Evolutionary conservation across 768 basidiomycete species (phyloP), one percentile per base, ranked within the genome.

Genomic region (Pleurotus pulmonarius): DNA sequence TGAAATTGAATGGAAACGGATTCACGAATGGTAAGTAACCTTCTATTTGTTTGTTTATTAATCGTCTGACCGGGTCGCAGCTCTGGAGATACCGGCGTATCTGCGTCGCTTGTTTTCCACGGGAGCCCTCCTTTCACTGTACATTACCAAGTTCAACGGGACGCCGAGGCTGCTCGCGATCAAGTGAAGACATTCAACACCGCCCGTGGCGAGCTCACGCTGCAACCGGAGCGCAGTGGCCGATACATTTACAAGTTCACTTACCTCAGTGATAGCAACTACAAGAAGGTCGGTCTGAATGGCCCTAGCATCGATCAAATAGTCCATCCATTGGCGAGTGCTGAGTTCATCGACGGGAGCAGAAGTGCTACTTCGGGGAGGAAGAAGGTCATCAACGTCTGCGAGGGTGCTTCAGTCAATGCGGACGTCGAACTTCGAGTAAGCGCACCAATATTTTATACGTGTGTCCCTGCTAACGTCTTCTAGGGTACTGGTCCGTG

Each of bases 71-170:
- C 5, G 49, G 41, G 39, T 53, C 44, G 34, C 60, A 93, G 90
- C 67, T 92, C 92, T 48, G 90, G 92, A 1, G 95, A 97, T 63
- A 94, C 90, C 15, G 95, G 96, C 6, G 91, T 96, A 46, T 87
- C 87, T 11, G 94, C 91, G 2, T 85, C 88, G 3, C 82, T 97
- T 49, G 81, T 94, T 56, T 78, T 98, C 48, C 89, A 87, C 49
- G 96, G 95, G 13, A 88, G 87, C 3, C 87, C 94, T 24, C 95
- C 95, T 5, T 98, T 97, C 81, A 79, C 81, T 48, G 83, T 96
- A 9, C 83, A 83, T 64, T 97, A 94, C 69, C 82, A 78, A 11
- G 81, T 83, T 56, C 86, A 90, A 64, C 82, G 85, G 47, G 82
- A 93, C 70, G 78, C 81, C 15, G 87, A 90, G 62, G 68, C 82